phyloP scores from a whole-genome alignment of 441 rosid species.

The Cnidoscolus chayamansa region DNA sequence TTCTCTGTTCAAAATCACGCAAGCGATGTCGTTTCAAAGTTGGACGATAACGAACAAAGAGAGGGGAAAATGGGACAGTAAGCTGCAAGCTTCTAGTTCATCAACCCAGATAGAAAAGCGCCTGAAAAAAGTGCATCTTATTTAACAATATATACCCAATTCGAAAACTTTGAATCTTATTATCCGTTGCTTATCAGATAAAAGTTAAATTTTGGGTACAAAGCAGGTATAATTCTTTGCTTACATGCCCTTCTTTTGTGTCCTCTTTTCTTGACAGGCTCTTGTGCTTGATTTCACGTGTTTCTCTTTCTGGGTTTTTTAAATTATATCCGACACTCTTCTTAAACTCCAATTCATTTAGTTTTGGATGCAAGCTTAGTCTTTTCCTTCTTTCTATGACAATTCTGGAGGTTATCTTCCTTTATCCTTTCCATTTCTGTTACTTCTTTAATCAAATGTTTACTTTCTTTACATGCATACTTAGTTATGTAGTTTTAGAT shows the following conservation, averaged over 20 bases:
- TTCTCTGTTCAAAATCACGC: too few species aligned
- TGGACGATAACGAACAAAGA: too few species aligned
- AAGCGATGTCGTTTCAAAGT: too few species aligned
- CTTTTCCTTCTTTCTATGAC: not conserved
- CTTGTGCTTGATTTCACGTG: constrained; percentile 11
- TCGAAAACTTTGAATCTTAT: constrained; percentile 3
- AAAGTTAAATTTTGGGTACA: not conserved
- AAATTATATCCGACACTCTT: not conserved
- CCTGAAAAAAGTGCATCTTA: not conserved
- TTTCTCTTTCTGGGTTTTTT: not conserved
- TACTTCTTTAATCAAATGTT: not conserved
- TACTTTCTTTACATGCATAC: not conserved
- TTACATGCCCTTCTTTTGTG: constrained; percentile 26
- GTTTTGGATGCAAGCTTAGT: too few species aligned
- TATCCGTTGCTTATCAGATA: constrained; percentile 22
- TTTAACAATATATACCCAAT: not conserved
- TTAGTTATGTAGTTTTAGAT: not conserved
- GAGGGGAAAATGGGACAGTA: not conserved
- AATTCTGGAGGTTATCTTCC: not conserved
- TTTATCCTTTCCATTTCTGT: constrained; percentile 2
- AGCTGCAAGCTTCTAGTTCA: not conserved
- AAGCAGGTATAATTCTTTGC: constrained; percentile 44
- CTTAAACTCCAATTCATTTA: not conserved
- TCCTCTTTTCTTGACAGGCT: not conserved
- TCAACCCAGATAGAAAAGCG: not conserved